Percentiles rank a stretch among this genome's conserved stretches.
Conservation (phyloP, 371 early-diverging fungal genomes). For the Gilbertella persicaria region DNA sequence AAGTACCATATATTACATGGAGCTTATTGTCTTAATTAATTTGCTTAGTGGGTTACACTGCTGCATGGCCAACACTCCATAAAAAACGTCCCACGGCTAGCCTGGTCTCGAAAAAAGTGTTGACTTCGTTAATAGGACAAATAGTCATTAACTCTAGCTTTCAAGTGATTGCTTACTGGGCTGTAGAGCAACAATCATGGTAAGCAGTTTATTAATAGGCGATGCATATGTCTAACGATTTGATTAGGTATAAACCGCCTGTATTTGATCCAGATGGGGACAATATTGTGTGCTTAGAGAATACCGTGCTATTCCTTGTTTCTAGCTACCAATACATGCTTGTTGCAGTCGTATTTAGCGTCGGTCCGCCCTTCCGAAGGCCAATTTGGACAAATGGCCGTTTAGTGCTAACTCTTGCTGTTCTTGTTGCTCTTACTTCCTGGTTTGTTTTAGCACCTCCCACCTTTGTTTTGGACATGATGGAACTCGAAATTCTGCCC, state of each 20-base stretch:
- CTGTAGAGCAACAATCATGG: conserved; percentile 75
- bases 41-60: conserved; percentile 76
- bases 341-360: conserved; percentile 89
- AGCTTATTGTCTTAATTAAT: background rate
- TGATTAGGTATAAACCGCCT: conserved; percentile 53
- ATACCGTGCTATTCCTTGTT: conserved; percentile 86
- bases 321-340: conserved; percentile 92
- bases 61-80: conserved; percentile 73
- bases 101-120: conserved; percentile 85
- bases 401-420: conserved; percentile 55
- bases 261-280: conserved; percentile 68
- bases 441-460: conserved; percentile 55
- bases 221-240: background rate
- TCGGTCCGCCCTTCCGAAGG: conserved; percentile 93
- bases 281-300: conserved; percentile 79
- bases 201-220: conserved; percentile 40
- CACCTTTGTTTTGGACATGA: conserved; percentile 31
- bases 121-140: conserved; percentile 90
- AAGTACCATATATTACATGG: conserved; percentile 20
- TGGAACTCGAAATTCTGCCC: conserved; percentile 64
- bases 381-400: conserved; percentile 78
- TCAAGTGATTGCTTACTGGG: conserved; percentile 73
- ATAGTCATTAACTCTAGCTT: conserved; percentile 77
- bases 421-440: conserved; percentile 51
- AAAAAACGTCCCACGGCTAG: conserved; percentile 92